Evolutionary conservation across 2,329 filamentous ascomycete species (phyloP).

Genomic region (Xylariaceae sp.): DNA sequence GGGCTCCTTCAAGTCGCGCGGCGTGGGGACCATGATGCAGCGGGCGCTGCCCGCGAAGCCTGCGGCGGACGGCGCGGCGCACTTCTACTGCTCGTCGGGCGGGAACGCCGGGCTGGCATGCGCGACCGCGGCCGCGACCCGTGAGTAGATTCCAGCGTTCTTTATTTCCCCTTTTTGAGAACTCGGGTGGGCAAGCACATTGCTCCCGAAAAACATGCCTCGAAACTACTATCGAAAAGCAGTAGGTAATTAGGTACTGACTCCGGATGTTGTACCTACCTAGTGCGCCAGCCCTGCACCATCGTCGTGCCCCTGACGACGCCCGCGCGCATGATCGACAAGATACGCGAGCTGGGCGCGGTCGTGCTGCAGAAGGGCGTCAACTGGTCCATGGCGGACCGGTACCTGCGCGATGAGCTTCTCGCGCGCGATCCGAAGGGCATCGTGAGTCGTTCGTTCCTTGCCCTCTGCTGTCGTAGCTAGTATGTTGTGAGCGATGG

Average conservation of each 20-base stretch:
- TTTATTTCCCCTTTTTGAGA: no score
- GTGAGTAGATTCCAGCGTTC: no score
- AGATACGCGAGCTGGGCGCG: constrained; percentile 69
- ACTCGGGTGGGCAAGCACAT: no score
- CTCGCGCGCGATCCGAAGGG: constrained; percentile 51
- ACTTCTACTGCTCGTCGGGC: constrained; percentile 80
- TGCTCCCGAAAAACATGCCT: no score
- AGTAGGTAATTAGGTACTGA: no score
- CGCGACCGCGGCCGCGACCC: constrained; percentile 68
- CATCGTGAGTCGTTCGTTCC: constrained; percentile 32
- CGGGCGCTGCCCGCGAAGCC: constrained; percentile 38
- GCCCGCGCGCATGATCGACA: constrained; percentile 69
- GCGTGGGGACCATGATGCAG: constrained; percentile 72
- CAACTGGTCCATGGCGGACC: constrained; percentile 71
- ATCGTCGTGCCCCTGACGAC: constrained; percentile 73
- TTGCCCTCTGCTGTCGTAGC: no score
- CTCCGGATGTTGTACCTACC: no score
- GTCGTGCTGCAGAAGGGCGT: constrained; percentile 70
- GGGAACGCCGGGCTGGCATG: constrained; percentile 86
- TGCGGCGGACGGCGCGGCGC: constrained; percentile 44
- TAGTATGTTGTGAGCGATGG: no score
- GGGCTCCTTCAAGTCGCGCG: constrained; percentile 83
- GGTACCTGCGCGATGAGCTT: constrained; percentile 62
- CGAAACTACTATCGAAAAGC: no score
- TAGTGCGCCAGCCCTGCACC: constrained; percentile 70